Percentiles rank a stretch among this genome's conserved stretches.
These are phyloP conservation scores for Myxozyma melibiosi DNA, from an alignment of 805 yeast species.

Conservation along the genomic window DNA sequence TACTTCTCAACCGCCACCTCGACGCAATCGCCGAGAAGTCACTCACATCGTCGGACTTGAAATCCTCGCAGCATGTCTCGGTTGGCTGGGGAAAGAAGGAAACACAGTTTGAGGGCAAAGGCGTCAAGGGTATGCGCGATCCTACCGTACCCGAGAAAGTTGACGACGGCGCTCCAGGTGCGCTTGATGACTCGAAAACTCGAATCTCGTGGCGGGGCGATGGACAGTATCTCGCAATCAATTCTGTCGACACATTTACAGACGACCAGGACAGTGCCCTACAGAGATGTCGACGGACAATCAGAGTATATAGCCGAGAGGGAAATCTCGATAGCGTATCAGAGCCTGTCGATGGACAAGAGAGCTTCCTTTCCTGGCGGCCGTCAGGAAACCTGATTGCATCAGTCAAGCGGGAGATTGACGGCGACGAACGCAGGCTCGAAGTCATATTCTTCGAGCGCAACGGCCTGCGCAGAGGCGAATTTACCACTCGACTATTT, in stretches of 20 bases:
- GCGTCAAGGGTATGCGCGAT: constrained; percentile 79
- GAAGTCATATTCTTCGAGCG: constrained; percentile 79
- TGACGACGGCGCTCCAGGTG: constrained; percentile 66
- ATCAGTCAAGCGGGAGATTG: constrained; percentile 65
- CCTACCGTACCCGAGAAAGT: constrained; percentile 81
- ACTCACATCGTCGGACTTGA: constrained; percentile 63
- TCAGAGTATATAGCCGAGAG: constrained; percentile 79
- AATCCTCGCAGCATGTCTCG: constrained; percentile 77
- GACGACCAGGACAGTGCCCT: constrained; percentile 33
- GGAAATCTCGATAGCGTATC: constrained; percentile 79
- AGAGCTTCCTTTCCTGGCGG: constrained; percentile 77
- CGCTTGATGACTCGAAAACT: constrained; percentile 53
- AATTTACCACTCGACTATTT: constrained; percentile 62
- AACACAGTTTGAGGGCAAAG: constrained; percentile 94
- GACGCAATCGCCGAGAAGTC: constrained; percentile 74
- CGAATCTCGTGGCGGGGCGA: constrained; percentile 94
- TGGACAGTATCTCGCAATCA: constrained; percentile 76
- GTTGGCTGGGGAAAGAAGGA: constrained; percentile 99
- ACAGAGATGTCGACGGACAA: constrained; percentile 61
- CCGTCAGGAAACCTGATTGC: constrained; percentile 90
- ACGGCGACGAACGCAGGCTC: constrained; percentile 39
- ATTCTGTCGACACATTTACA: constrained; percentile 57
- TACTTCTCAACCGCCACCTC: constrained; percentile 71
- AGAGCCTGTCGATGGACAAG: constrained; percentile 85
- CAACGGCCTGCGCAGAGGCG: constrained; percentile 90